phyloP scores from a whole-genome alignment of 2,329 filamentous ascomycete species.

The Aspergillus sp. region DNA sequence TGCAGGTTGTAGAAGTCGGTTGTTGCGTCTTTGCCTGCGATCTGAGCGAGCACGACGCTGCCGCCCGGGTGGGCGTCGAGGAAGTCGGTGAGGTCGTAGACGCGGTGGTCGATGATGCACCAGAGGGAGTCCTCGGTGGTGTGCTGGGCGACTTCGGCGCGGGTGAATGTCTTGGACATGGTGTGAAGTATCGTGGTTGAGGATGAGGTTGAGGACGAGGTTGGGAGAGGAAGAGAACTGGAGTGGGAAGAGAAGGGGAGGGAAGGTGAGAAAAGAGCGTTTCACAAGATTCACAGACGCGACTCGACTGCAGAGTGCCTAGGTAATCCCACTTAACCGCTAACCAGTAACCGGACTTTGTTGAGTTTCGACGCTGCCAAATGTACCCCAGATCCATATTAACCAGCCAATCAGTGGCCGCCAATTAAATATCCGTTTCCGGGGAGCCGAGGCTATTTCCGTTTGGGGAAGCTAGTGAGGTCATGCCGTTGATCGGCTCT shows the following conservation, averaged over 20 bases:
- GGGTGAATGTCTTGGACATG: constrained; percentile 40
- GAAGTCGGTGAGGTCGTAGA: constrained; percentile 86
- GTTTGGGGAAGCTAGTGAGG: constrained; percentile 3
- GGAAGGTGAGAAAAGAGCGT: too few species aligned
- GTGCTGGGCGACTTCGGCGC: constrained; percentile 69
- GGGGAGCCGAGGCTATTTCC: constrained; percentile 18
- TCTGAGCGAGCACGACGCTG: constrained; percentile 73
- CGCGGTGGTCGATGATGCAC: constrained; percentile 82
- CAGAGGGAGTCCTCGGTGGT: constrained; percentile 74
- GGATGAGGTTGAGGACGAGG: too few species aligned
- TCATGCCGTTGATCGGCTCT: background rate
- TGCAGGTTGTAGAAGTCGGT: constrained; percentile 88
- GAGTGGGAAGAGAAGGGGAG: background rate
- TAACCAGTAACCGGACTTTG: too few species aligned
- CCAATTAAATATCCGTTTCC: constrained; percentile 12
- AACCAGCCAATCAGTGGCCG: constrained; percentile 11
- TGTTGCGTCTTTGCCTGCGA: constrained; percentile 80
- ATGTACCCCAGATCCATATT: background rate
- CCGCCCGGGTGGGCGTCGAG: constrained; percentile 82
- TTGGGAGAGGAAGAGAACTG: background rate
- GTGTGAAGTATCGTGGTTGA: background rate
- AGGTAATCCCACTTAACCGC: too few species aligned
- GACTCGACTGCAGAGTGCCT: too few species aligned
- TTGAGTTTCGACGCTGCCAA: too few species aligned
- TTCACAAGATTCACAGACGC: too few species aligned